Conservation (phyloP, 768 basidiomycete genomes). For the Mycena capillaripes region DNA sequence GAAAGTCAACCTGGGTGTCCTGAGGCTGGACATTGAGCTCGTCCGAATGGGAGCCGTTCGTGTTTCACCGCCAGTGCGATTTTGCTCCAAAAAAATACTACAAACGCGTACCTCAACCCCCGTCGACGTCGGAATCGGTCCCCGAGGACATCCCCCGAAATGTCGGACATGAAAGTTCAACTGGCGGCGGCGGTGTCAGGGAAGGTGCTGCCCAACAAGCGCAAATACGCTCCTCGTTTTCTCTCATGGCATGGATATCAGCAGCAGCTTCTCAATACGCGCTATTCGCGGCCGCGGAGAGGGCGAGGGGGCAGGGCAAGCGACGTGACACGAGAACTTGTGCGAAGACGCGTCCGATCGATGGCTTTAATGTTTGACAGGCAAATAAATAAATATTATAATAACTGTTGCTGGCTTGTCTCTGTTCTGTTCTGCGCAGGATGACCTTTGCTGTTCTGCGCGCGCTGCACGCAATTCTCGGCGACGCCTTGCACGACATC, state of each 20-base stretch:
- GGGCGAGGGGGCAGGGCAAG: neutral
- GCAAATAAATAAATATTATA: neutral
- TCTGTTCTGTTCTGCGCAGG: neutral
- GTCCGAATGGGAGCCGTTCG: no score
- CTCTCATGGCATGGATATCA: neutral
- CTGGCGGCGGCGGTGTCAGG: constrained; percentile 18
- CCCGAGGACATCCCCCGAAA: neutral
- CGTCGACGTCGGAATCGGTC: constrained; percentile 19
- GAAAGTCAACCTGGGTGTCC: no score
- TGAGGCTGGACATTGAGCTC: no score
- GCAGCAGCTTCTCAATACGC: neutral
- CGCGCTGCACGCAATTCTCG: constrained; percentile 75
- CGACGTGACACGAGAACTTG: neutral
- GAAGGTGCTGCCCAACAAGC: constrained; percentile 5
- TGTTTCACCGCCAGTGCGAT: no score
- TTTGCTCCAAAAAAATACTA: no score
- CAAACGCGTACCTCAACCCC: neutral
- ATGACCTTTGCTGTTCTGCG: constrained; percentile 74
- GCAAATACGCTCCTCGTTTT: constrained; percentile 7
- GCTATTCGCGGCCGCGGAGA: constrained; percentile 25
- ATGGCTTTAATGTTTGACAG: constrained; percentile 8
- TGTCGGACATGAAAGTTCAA: neutral
- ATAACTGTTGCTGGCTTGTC: neutral
- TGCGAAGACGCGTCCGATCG: constrained; percentile 20
- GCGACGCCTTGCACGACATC: constrained; percentile 77